These are phyloP conservation scores for Alternaria sp. DNA, from an alignment of 2,329 filamentous ascomycete species.

Conservation along the genomic window DNA sequence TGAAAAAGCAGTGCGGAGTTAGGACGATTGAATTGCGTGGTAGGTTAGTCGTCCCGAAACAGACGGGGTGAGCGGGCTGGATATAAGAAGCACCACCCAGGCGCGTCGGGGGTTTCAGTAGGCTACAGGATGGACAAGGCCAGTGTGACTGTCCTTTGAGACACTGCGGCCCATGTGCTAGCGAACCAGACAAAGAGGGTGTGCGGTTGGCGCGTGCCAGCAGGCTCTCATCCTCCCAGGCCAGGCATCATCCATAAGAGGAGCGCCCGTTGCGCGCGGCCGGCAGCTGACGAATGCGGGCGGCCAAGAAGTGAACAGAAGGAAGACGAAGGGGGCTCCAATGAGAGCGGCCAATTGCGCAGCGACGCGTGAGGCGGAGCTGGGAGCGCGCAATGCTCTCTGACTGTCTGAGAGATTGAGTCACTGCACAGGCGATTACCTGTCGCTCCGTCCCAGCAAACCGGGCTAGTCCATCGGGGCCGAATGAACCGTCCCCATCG, in stretches of 20 bases:
- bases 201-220: conserved; percentile 28
- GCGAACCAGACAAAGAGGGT: conserved; percentile 38
- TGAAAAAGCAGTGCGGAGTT: conserved; percentile 31
- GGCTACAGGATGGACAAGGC: conserved; percentile 35
- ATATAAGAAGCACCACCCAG: conserved; percentile 27
- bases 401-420: conserved; percentile 33
- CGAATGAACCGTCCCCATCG: neutral
- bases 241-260: conserved; percentile 33
- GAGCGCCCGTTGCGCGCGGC: conserved; percentile 29
- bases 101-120: conserved; percentile 22
- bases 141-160: conserved; percentile 32
- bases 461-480: conserved; percentile 20
- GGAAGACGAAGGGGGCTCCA: conserved; percentile 29
- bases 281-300: conserved; percentile 39
- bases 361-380: conserved; percentile 21
- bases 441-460: conserved; percentile 19
- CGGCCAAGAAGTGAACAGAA: conserved; percentile 43
- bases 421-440: conserved; percentile 25
- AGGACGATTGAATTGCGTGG: conserved; percentile 23
- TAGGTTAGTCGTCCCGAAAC: conserved; percentile 34
- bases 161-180: conserved; percentile 28
- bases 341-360: conserved; percentile 34
- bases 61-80: conserved; percentile 26
- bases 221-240: conserved; percentile 13
- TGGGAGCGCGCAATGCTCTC: conserved; percentile 19